Base-by-base conservation (phyloP, 805 yeast genomes). In the Cyberlindnera samutprakarnensis region DNA sequence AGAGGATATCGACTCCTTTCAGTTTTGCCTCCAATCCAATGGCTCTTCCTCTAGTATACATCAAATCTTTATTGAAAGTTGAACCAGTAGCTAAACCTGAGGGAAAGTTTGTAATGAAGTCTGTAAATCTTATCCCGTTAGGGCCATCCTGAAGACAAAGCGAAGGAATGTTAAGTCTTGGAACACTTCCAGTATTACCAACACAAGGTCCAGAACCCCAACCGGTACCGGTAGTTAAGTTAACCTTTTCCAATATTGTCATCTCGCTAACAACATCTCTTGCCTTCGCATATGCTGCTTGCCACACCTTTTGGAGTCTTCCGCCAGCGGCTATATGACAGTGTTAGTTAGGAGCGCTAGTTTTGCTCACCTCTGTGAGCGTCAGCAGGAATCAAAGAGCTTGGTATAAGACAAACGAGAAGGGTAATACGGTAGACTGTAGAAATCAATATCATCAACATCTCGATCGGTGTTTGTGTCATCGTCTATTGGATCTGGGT, bases 101-200 rank as follows among this genome's bases (percentile, higher is more conserved):
- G 1, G 82, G 80, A 37, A 68, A 75, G 23, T 65, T 62, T 1
- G 79, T 69, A 18, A 66, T 68, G 43, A 66, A 66, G 44, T 75
- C 81, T 6, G 80, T 66, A 33, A 61, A 64, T 36, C 78, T 56
- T 14, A 75, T 72, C 8, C 82, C 82, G 39, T 68, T 64, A 6
- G 79, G 78, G 5, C 78, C 79, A 54, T 75, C 80, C 43, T 75
- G 80, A 18, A 74, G 57, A 42, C 82, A 75, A 11, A 76, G 49
- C 8, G 69, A 61, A 4, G 74, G 72, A 32, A 73, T 68, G 7
- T 69, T 71, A 18, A 74, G 54, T 19, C 79, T 52, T 15, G 75
- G 75, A 27, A 74, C 66, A 6, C 69, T 57, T 0, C 80, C 80
- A 0, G 79, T 72, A 44, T 74, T 75, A 2, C 80, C 81, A 21